Evolutionary conservation across 2,329 filamentous ascomycete species (phyloP), one percentile per base, ranked within the genome.

Genomic region (Penicillium sp.): DNA sequence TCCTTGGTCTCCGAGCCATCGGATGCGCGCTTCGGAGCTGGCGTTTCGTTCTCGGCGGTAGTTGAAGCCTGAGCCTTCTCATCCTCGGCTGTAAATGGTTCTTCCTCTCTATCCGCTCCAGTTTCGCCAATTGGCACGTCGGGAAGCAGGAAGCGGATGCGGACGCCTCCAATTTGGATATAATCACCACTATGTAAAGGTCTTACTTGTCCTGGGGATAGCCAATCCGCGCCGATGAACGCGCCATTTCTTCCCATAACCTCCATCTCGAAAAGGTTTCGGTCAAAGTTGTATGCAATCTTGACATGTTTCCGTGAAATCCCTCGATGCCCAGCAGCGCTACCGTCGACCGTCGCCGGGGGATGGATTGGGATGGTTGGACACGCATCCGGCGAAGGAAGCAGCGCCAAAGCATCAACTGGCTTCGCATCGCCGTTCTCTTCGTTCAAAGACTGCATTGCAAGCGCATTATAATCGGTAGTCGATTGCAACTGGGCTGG

Each of bases 281-380:
- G 70, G 37, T 79, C 73, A 53, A 78, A 77, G 51, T 81, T 79
- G 68, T 80, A 84, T 24, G 73, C 70, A 52, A 84, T 82, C 52
- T 75, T 77, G 45, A 81, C 74, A 60, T 84, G 81, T 57, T 80
- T 75, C 22, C 80, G 73, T 4, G 81, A 84, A 31, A 84, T 83
- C 38, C 75, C 76, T 53, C 77, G 78, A 55, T 81, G 77, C 15
- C 73, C 73, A 10, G 72, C 72, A 2, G 75, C 68, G 48, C 58
- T 67, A 37, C 70, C 75, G 40, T 73, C 69, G 33, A 69, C 62
- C 15, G 72, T 72, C 26, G 69, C 67, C 2, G 75, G 75, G 19
- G 80, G 77, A 55, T 82, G 81, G 31, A 84, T 80, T 4, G 80
- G 79, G 40, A 84, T 76, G 6, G 80, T 71, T 5, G 77, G 77